A percentile compares a stretch with the other conserved stretches of the same genome.
These are phyloP conservation scores for Firmiana major DNA, from an alignment of 345 rosid genomes.

Conservation along the genomic window DNA sequence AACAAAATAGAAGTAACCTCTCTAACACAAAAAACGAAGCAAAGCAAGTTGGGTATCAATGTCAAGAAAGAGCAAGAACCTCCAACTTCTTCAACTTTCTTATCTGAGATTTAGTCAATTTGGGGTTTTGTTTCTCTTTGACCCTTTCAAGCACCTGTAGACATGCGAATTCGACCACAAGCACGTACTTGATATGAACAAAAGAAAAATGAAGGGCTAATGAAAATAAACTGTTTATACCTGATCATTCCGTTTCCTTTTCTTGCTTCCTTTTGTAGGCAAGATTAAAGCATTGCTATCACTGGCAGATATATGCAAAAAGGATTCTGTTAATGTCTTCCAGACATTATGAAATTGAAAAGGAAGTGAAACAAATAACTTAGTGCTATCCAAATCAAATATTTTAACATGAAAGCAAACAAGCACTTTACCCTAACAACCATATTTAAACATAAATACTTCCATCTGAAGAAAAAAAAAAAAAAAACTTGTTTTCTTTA, in stretches of 20 bases:
- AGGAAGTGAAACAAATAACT: not conserved
- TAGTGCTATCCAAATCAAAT: not conserved
- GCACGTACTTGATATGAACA: not conserved
- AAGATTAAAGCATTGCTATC: not conserved
- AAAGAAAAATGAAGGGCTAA: not conserved
- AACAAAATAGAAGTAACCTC: not conserved
- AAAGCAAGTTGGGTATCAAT: not conserved
- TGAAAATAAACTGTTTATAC: not conserved
- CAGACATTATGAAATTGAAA: not conserved
- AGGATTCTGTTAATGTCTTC: not conserved
- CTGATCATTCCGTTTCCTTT: conserved; percentile 4
- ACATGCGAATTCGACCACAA: not conserved
- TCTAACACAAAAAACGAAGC: not conserved
- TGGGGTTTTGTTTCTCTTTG: conserved; percentile 18
- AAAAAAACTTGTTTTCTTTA: too few relatives aligned
- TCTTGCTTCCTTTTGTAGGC: not conserved
- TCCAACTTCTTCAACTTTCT: conserved; percentile 74
- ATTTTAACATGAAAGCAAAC: not conserved
- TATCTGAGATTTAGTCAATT: conserved; percentile 56
- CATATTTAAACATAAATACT: too few relatives aligned
- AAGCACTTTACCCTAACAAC: not conserved
- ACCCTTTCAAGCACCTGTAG: conserved; percentile 7
- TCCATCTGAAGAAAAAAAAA: too few relatives aligned
- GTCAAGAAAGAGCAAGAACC: conserved; percentile 26
- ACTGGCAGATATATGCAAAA: not conserved